Evolutionary conservation across 176 grass and related monocot genomes (phyloP).

Genomic region (Eremochloa ophiuroides): DNA sequence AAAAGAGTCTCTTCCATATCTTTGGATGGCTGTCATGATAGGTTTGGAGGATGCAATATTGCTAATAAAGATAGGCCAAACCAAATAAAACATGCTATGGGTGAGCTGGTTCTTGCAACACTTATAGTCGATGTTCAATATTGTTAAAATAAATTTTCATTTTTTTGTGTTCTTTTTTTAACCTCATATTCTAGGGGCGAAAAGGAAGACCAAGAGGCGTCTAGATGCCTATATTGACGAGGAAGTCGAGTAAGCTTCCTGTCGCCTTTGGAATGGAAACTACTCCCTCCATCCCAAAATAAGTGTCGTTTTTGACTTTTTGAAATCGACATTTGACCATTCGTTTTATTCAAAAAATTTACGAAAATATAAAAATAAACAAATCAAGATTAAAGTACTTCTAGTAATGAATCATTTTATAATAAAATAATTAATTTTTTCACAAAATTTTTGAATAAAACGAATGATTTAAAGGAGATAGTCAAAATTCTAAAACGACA

Average conservation of each 20-base stretch:
- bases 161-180: slow-evolving; percentile 5
- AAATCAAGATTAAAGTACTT: too few species aligned
- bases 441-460: too few species aligned
- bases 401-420: too few species aligned
- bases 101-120: slow-evolving; percentile 37
- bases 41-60: slow-evolving; percentile 15
- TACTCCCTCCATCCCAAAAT: too few species aligned
- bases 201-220: slow-evolving; percentile 40
- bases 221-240: slow-evolving; percentile 61
- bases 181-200: slow-evolving; percentile 40
- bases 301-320: too few species aligned
- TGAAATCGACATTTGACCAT: too few species aligned
- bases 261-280: not conserved
- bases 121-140: not conserved
- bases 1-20: slow-evolving; percentile 35
- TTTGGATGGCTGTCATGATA: slow-evolving; percentile 43
- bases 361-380: too few species aligned
- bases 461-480: too few species aligned
- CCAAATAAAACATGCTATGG: slow-evolving; percentile 24
- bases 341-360: too few species aligned
- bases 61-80: slow-evolving; percentile 24
- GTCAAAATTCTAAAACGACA: too few species aligned
- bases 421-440: too few species aligned
- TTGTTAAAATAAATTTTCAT: not conserved
- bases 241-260: slow-evolving; percentile 73